Evolutionary conservation across 305 asterid genomes (phyloP), one percentile per base, ranked within the genome.

Genomic region (Euphrasia arctica): DNA sequence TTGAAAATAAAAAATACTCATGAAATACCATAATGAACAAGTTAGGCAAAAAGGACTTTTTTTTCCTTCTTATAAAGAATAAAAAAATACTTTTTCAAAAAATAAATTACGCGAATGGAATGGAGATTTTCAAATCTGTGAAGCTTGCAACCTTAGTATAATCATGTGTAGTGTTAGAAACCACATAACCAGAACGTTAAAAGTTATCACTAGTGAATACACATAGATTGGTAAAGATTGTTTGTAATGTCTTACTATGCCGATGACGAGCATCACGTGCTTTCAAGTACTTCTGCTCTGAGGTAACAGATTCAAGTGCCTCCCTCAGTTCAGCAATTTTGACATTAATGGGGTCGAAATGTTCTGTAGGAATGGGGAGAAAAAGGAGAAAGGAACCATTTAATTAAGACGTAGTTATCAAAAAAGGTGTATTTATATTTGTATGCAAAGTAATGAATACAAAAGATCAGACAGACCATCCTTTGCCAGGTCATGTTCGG

Each of bases 191-290:
- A 9, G 22, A 41, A 34, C 25, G 45, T 54, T n/a, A 11, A 12
- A 28, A 41, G 27, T 55, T 60, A 8, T 4, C 43, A 15, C 49
- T 34, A 14, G 32, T 4, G 10, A 9, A 22, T 12, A 36, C 1
- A 3, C 29, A 4, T 42, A 51, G 31, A 64, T 57, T 41, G 22
- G 18, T 62, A n/a, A 64, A 52, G 48, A 39, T 39, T 39, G 3
- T 39, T 39, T 39, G 43, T 7, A 39, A 62, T 56, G 28, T 51
- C 95, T 74, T 86, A 93, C 98, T 93, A 65, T 72, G 85, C 69
- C 97, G 98, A 75, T 93, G 98, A 14, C 98, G 96, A 68, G 82
- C 25, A 78, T 88, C 97, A 48, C 95, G 97, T 64, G 96, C 95
- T 82, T 77, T 93, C 80, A 93, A 73, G 79, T 85, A 93, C 62